Conservation (phyloP, 768 basidiomycete genomes). For the Leccinum rimulosum region DNA sequence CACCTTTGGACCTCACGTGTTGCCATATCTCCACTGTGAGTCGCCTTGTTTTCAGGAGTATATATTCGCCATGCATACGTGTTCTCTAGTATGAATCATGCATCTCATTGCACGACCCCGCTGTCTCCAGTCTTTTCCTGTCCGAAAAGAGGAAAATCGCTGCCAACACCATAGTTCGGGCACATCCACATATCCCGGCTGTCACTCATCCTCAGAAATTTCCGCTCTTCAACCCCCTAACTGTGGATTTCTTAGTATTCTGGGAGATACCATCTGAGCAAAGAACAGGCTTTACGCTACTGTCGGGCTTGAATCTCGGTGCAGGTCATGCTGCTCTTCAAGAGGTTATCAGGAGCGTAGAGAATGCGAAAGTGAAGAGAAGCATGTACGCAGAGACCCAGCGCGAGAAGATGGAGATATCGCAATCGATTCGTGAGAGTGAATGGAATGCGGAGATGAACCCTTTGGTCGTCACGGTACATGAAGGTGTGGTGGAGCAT, state of each 20-base stretch:
- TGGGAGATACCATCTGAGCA: constrained; percentile 67
- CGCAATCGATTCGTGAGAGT: constrained; percentile 63
- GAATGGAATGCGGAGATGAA: constrained; percentile 82
- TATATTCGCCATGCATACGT: constrained; percentile 2
- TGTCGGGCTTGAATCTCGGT: constrained; percentile 62
- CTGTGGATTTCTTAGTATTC: constrained; percentile 70
- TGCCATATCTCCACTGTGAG: constrained; percentile 47
- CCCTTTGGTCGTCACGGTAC: constrained; percentile 57
- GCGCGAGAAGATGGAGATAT: constrained; percentile 62
- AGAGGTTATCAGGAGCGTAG: constrained; percentile 50
- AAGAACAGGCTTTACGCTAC: constrained; percentile 58
- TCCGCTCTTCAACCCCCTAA: constrained; percentile 72
- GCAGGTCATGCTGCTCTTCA: constrained; percentile 66
- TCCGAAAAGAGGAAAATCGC: constrained; percentile 46
- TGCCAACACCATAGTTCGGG: constrained; percentile 33
- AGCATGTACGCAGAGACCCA: constrained; percentile 92
- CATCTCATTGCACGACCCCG: constrained; percentile 20
- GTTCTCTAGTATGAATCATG: constrained; percentile 10
- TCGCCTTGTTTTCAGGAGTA: background rate
- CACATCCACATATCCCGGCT: constrained; percentile 58
- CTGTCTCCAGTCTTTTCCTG: constrained; percentile 46
- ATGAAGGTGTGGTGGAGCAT: constrained; percentile 48
- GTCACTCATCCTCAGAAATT: constrained; percentile 59
- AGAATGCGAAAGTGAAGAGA: constrained; percentile 64
- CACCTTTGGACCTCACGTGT: constrained; percentile 52